Base-by-base conservation (phyloP, 1,284 basidiomycete genomes). In the Boletellus deceptivus region DNA sequence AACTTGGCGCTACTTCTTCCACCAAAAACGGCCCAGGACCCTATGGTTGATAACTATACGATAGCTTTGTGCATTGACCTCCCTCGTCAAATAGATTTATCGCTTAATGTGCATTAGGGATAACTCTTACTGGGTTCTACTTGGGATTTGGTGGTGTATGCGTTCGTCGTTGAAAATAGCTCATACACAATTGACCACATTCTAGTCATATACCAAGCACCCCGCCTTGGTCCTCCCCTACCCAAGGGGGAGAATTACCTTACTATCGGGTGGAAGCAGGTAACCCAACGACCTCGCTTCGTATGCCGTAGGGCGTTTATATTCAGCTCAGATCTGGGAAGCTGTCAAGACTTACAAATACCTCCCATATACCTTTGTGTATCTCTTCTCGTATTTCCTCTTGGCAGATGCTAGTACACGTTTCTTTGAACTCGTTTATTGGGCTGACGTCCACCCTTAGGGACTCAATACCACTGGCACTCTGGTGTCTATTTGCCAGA, bases 81-180 rank as follows among this genome's bases (percentile, higher is more conserved):
- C 6, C n/a, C 20, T 14, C n/a, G 33, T 53, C 17, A 50, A 25
- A 35, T 31, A 4, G 35, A 14, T 50, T 34, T 7, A 7, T 46
- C 48, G 29, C 56, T 60, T 10, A 48, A 37, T 25, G 8, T 36
- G 36, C 1, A 60, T 16, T 59, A 89, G 78, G 55, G 86, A 77
- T 54, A 91, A 83, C 65, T 79, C 73, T 1, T 93, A 86, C 62
- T 93, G 81, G 89, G 86, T 84, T 46, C 45, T 86, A 31, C 74
- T 72, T 24, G 92, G 83, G 51, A 85, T 86, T 46, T 92, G 84
- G 83, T 92, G 85, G 89, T 92, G 86, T 89, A 67, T 41, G 83
- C 69, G 4, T 35, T 42, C 6, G 41, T 36, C 24, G 29, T 13
- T 16, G n/a, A 31, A 39, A 9, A 20, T 27, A 29, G 11, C 34